Evolutionary conservation across 2,329 filamentous ascomycete species (phyloP), one percentile per base, ranked within the genome.

Genomic region (Exophiala sp.): DNA sequence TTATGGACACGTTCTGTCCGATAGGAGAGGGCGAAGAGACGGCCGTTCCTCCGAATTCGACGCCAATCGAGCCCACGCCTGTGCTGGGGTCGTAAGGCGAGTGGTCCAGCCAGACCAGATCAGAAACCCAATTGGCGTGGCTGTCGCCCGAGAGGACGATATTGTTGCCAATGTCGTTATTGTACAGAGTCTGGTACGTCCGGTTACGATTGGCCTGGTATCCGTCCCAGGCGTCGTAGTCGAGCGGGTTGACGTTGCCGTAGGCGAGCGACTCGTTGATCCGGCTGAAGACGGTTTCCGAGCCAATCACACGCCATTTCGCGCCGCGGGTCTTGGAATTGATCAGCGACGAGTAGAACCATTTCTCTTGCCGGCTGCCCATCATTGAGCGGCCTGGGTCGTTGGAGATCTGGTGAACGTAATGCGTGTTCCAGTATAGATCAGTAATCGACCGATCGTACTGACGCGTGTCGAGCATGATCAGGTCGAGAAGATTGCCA

Each of bases 201-300:
- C 87, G 78, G 72, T 90, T 89, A 45, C 83, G 77, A 68, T 89
- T 89, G 9, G 84, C 77, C 50, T 79, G 71, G 64, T 90, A 90
- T 1, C 86, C 87, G 63, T 86, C 76, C 80, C 79, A 84, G 18
- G 75, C 73, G 62, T 87, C 83, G 62, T 79, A 78, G 65, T 85
- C 76, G 32, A 79, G 66, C 1, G 72, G 70, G 46, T 71, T 66
- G 11, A 52, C 57, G 41, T 74, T 69, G 7, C 76, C 75, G 39
- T 70, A 74, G 0, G 70, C 68, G 1, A 73, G 64, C 1, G 72
- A 75, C 56, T 75, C 69, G 62, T 80, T 79, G 21, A 85, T 68
- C 4, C 77, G 76, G 7, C 80, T 83, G 69, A 89, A 88, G 45
- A 89, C 72, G 39, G 86, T 82, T 66, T 89, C 87, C 20, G 84